phyloP scores from a whole-genome alignment of 305 asterid genomes.

The Fraxinus nigra region DNA sequence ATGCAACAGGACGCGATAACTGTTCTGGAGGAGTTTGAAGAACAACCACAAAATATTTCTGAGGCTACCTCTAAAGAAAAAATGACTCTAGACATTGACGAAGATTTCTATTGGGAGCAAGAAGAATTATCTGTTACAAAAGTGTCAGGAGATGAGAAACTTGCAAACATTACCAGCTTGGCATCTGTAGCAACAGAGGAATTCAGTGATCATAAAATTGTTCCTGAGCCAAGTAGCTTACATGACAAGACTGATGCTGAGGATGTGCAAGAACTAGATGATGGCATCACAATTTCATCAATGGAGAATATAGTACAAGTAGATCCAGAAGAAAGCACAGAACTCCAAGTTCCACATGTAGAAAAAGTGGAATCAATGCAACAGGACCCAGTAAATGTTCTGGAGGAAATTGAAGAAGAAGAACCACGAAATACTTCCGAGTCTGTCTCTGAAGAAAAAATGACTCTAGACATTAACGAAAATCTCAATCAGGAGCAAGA shows the following conservation, averaged over 20 bases:
- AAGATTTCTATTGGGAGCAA: slow-evolving; percentile 25
- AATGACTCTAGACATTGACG: slow-evolving; percentile 19
- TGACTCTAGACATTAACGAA: slow-evolving; percentile 10
- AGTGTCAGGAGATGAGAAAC: slow-evolving; percentile 28
- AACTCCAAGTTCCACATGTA: slow-evolving; percentile 22
- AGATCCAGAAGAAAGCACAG: slow-evolving; percentile 21
- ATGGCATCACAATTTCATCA: slow-evolving; percentile 16
- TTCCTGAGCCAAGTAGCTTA: slow-evolving; percentile 17
- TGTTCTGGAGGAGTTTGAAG: slow-evolving; percentile 15
- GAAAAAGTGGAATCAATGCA: slow-evolving; percentile 22
- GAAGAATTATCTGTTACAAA: slow-evolving; percentile 22
- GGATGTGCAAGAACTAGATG: slow-evolving; percentile 21
- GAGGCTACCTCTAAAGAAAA: slow-evolving; percentile 31
- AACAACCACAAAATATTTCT: slow-evolving; percentile 21
- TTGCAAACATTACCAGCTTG: slow-evolving; percentile 24
- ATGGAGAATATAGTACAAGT: slow-evolving; percentile 22
- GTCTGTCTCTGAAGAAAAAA: slow-evolving; percentile 25
- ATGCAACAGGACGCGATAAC: slow-evolving; percentile 15
- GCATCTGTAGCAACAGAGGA: slow-evolving; percentile 28
- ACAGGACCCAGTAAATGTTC: slow-evolving; percentile 11
- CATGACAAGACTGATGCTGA: slow-evolving; percentile 24
- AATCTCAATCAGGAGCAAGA: slow-evolving; percentile 26
- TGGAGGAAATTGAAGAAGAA: slow-evolving; percentile 15
- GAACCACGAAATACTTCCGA: slow-evolving; percentile 19
- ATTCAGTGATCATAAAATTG: slow-evolving; percentile 14